A percentile compares a stretch with the other conserved stretches of the same genome.
Evolutionary conservation across 495 filamentous ascomycete species (phyloP).

Genomic region (Xylaria intraflava): DNA sequence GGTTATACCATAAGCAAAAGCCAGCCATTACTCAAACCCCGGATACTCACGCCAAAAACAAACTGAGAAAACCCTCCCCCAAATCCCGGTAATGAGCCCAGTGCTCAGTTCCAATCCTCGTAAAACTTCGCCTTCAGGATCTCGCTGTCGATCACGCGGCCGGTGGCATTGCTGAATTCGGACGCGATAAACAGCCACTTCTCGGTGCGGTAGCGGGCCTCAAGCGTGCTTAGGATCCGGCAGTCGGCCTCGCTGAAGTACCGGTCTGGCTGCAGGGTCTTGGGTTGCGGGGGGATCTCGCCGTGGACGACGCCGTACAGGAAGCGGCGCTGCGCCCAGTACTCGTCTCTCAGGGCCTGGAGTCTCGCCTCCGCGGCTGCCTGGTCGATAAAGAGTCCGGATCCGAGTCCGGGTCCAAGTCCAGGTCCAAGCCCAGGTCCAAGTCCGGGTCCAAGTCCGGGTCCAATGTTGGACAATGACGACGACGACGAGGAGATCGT

Average conservation of each 20-base stretch:
- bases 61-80: too few species aligned
- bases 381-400: not conserved
- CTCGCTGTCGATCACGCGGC: constrained; percentile 23
- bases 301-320: constrained; percentile 2
- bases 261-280: constrained; percentile 16
- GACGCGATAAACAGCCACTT: constrained; percentile 30
- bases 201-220: constrained; percentile 16
- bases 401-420: not conserved
- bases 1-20: too few species aligned
- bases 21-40: too few species aligned
- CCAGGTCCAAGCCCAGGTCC: not conserved
- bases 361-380: not conserved
- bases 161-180: constrained; percentile 32
- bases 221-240: constrained; percentile 23
- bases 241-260: constrained; percentile 24
- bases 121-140: constrained; percentile 29
- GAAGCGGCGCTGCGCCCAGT: constrained; percentile 2
- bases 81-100: not conserved
- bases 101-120: not conserved
- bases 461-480: too few species aligned
- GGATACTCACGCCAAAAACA: too few species aligned
- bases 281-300: constrained; percentile 1
- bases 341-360: not conserved
- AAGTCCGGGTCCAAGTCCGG: not conserved
- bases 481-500: not conserved